Conservation (phyloP, 345 rosid species). For the Mercurialis annua region DNA sequence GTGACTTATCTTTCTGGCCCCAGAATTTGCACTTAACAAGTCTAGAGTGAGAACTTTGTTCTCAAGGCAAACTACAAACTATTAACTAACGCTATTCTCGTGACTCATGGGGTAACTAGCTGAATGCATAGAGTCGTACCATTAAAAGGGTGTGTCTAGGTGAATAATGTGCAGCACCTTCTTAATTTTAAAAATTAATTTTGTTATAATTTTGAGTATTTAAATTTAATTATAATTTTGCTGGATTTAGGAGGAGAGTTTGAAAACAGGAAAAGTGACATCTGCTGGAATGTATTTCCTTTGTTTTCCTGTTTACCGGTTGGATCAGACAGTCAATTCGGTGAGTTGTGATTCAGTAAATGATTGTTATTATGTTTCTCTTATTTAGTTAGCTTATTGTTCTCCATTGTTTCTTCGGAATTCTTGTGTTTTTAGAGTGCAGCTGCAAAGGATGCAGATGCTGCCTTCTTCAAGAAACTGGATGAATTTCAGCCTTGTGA, state of each 20-base stretch:
- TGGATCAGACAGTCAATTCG: conserved; percentile 72
- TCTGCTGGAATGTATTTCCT: conserved; percentile 98
- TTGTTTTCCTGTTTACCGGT: conserved; percentile 87
- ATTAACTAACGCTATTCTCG: not conserved
- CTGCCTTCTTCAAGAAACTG: conserved; percentile 84
- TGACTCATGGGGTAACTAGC: not conserved
- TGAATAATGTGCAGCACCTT: not conserved
- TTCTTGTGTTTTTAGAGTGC: conserved; percentile 47
- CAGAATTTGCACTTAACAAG: not conserved
- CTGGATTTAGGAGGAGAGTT: conserved; percentile 72
- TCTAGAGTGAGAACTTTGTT: too few species aligned
- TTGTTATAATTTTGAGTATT: not conserved
- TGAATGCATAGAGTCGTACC: not conserved
- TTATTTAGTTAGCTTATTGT: conserved; percentile 22
- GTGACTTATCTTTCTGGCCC: not conserved
- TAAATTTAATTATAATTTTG: not conserved
- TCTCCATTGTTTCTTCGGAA: conserved; percentile 5
- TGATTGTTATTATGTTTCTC: not conserved
- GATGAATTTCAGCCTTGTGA: conserved; percentile 98
- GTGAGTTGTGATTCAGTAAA: conserved; percentile 41
- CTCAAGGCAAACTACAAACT: not conserved
- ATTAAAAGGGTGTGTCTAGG: not conserved
- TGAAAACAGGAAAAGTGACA: conserved; percentile 73
- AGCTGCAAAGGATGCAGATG: conserved; percentile 85
- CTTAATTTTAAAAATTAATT: not conserved